Evolutionary conservation across 345 rosid genomes (phyloP), one percentile per base, ranked within the genome.

Genomic region (Geranium rotundifolium): DNA sequence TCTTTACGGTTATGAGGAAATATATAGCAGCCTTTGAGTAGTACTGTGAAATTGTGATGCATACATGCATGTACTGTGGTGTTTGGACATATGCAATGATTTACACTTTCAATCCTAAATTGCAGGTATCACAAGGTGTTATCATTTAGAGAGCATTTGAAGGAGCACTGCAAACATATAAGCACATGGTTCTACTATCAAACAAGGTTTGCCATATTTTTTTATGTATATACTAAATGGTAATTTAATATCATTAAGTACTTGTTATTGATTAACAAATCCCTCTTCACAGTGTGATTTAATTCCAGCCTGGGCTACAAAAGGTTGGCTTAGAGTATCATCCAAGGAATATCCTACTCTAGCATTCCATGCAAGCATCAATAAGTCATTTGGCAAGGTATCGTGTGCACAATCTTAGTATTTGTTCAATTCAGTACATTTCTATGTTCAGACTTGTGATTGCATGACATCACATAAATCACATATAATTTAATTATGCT

Each of bases 261-360:
- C 30, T 49, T 31, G 18, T 7, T 7, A 7, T 4, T 29, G 17
- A 19, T 41, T 17, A 37, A 31, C 17, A 30, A 16, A 39, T 23
- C 50, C 23, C 29, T 39, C 10, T 68, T 29, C 56, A 20, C 79
- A 92, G 97, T 93, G 97, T 62, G 99, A 93, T 82, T 95, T 93
- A 61, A 75, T 90, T 37, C 99, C 99, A 56, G 91, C 97, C 50
- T 93, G 97, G 99, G 87, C 91, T 57, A 93, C 99, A 19, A 93
- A 90, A 76, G 87, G 84, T 31, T 93, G 97, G 97, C 90, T 93
- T 62, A 80, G 96, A 68, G 71, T 80, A 52, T 72, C 90, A 76
- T 90, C 97, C 64, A 90, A 83, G 80, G 95, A 90, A 68, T 90
- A 87, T 72, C 97, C 99, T 72, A 86, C 90, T 70, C 75, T 93